Base-by-base conservation (phyloP, 305 asterid genomes). In the Fraxinus baroniana region DNA sequence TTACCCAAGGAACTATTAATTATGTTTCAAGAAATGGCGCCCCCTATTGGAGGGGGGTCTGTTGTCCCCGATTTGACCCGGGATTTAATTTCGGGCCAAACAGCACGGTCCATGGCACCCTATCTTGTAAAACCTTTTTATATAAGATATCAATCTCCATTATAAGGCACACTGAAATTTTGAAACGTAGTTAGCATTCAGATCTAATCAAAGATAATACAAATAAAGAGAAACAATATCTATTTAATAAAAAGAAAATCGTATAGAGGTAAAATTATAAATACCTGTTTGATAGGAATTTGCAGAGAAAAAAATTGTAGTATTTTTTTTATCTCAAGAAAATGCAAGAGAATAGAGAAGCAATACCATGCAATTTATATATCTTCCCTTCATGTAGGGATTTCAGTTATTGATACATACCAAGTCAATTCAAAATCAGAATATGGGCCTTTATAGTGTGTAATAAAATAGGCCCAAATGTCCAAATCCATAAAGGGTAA, bases 201-300 rank as follows among this genome's bases (percentile, higher is more conserved):
- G 77, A 18, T 12, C 37, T 13, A 7, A 15, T 52, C 39, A 13
- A 76, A 6, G 37, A 78, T 20, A 52, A 46, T 26, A 33, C 0
- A 37, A 2, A 49, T 9, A 3, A 44, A 0, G 55, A 64, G 32
- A 73, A 77, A 77, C 2, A 20, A 64, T n/a, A 7, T 62, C 5
- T 8, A 18, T 3, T 74, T 26, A 7, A 74, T 72, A 44, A 4
- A 3, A 76, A 2, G 44, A 24, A 41, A 36, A 18, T 6, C 9
- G 62, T 3, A 3, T 2, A 75, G 12, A 22, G 26, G 8, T n/a
- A 41, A 9, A 76, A 41, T 73, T 17, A 64, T 39, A 49, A 76
- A 26, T 76, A 85, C 86, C 88, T 79, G 86, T 76, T 74, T 74
- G 32, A 18, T 20, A 77, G 26, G 39, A 78, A 57, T 81, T 78